These are phyloP conservation scores for Claviceps sp. DNA, from an alignment of 2,329 filamentous ascomycete species.

Conservation along the genomic window DNA sequence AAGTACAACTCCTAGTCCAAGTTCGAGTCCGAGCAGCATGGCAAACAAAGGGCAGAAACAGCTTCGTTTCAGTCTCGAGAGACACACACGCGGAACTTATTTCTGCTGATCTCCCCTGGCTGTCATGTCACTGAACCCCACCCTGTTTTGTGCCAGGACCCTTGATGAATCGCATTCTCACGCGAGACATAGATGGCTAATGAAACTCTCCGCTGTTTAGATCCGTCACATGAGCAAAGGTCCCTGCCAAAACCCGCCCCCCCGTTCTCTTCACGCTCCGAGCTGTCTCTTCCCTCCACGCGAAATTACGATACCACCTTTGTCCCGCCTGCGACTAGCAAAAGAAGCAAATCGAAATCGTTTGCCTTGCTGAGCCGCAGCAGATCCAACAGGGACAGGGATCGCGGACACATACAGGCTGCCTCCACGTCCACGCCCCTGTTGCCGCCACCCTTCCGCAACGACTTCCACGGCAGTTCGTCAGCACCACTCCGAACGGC, in stretches of 20 bases:
- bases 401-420: slow-evolving; percentile 26
- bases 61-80: background rate
- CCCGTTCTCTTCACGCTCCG: slow-evolving; percentile 34
- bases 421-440: slow-evolving; percentile 11
- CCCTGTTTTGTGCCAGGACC: background rate
- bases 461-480: slow-evolving; percentile 16
- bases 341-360: slow-evolving; percentile 40
- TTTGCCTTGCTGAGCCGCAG: slow-evolving; percentile 40
- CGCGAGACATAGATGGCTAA: background rate
- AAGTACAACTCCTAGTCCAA: too few species aligned
- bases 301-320: slow-evolving; percentile 29
- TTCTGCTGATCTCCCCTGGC: background rate
- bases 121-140: background rate
- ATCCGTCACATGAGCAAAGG: slow-evolving; percentile 16
- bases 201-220: slow-evolving; percentile 5
- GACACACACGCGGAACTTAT: background rate
- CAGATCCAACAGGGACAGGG: slow-evolving; percentile 38
- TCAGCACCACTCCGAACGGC: slow-evolving; percentile 41
- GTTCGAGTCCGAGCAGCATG: background rate
- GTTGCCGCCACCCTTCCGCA: slow-evolving; percentile 13
- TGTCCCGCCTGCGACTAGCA: slow-evolving; percentile 20
- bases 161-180: background rate
- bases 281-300: slow-evolving; percentile 37
- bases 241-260: slow-evolving; percentile 25
- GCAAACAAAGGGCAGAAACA: background rate